Conservation (phyloP, 108 stramenopile genomes). For the Pelagomonas calceolata region DNA sequence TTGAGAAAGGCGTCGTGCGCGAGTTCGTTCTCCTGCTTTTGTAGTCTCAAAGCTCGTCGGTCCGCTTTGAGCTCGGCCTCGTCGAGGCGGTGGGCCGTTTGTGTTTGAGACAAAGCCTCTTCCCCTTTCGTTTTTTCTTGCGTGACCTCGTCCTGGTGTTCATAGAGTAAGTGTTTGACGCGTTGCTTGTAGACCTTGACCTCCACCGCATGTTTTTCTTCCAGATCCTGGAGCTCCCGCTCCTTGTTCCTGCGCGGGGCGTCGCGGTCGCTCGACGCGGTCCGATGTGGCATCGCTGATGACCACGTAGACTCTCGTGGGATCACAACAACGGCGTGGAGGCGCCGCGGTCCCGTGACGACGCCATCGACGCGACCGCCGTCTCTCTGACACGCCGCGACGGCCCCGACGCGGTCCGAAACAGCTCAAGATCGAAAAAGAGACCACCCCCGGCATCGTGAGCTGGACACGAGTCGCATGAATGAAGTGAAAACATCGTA, state of each 20-base stretch:
- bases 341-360: no score
- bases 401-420: no score
- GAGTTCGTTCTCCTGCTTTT: slow-evolving; percentile 41
- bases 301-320: no score
- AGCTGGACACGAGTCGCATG: no score
- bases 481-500: no score
- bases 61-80: slow-evolving; percentile 44
- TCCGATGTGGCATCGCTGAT: no score
- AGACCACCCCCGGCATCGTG: no score
- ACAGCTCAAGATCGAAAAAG: no score
- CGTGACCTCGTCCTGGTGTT: slow-evolving; percentile 52
- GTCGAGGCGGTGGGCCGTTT: slow-evolving; percentile 36
- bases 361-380: no score
- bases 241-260: slow-evolving; percentile 57
- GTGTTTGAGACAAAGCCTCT: slow-evolving; percentile 39
- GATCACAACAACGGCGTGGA: no score
- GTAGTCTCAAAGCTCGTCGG: slow-evolving; percentile 29
- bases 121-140: slow-evolving; percentile 36
- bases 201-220: slow-evolving; percentile 40
- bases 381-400: no score
- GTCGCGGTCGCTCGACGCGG: no score
- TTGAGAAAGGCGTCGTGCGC: slow-evolving; percentile 45
- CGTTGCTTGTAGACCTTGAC: slow-evolving; percentile 52
- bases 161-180: slow-evolving; percentile 53
- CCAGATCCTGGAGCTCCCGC: slow-evolving; percentile 50